Percentiles rank a stretch among this genome's conserved stretches.
Conservation (phyloP, 2,329 filamentous ascomycete genomes). For the Furcasterigmium sp. region DNA sequence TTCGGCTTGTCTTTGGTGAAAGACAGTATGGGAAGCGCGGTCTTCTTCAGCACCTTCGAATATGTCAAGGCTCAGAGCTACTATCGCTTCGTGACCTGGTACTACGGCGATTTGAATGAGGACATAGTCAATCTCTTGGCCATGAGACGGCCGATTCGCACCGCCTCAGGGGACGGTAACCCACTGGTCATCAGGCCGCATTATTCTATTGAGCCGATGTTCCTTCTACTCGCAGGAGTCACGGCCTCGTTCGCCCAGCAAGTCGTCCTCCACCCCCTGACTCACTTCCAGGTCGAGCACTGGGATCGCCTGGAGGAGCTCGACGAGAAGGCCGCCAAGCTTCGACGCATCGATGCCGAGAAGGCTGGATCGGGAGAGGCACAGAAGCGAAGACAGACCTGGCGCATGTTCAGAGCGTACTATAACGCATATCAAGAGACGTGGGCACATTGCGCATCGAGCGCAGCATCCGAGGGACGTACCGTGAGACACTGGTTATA, state of each 20-base stretch:
- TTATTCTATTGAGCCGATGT: conserved; percentile 71
- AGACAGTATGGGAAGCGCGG: conserved; percentile 62
- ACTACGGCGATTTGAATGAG: conserved; percentile 56
- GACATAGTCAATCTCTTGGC: conserved; percentile 46
- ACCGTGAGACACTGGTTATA: conserved; percentile 62
- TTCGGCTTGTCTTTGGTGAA: conserved; percentile 66
- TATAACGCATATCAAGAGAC: conserved; percentile 68
- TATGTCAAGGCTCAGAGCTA: conserved; percentile 70
- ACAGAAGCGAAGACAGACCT: conserved; percentile 27
- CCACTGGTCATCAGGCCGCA: conserved; percentile 61
- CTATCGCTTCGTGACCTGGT: conserved; percentile 65
- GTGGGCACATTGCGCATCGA: conserved; percentile 50
- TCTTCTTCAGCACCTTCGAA: conserved; percentile 74
- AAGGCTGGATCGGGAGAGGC: conserved; percentile 18
- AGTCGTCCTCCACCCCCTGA: conserved; percentile 64
- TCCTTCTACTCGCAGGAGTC: conserved; percentile 64
- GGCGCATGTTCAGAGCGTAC: conserved; percentile 58
- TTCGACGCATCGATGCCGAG: conserved; percentile 26
- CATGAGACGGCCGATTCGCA: conserved; percentile 32
- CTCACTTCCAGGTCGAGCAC: conserved; percentile 66
- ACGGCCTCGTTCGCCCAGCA: conserved; percentile 66
- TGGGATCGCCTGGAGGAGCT: conserved; percentile 69
- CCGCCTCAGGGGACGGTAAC: conserved; percentile 14
- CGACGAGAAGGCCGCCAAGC: conserved; percentile 52
- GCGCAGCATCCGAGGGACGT: conserved; percentile 51